Conservation (phyloP, 495 filamentous ascomycete genomes). For the Cetradonia linearis region DNA sequence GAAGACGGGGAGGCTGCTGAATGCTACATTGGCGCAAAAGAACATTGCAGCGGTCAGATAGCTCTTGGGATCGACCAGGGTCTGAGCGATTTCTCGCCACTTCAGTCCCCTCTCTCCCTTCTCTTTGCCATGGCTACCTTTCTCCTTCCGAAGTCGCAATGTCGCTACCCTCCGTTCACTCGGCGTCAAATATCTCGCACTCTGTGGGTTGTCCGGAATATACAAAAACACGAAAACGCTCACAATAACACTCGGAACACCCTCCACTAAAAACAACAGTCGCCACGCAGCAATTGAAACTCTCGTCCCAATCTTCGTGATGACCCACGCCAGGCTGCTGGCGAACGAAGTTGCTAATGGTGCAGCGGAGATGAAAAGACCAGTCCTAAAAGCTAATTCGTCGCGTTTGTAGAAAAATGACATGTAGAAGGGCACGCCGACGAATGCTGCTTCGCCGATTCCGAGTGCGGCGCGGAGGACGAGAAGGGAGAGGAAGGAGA, state of each 20-base stretch:
- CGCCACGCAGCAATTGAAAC: conserved; percentile 50
- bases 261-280: conserved; percentile 50
- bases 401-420: conserved; percentile 52
- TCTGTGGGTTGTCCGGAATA: conserved; percentile 46
- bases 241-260: conserved; percentile 50
- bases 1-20: conserved; percentile 50
- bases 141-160: conserved; percentile 38
- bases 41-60: conserved; percentile 62
- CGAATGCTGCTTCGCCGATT: conserved; percentile 52
- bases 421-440: conserved; percentile 52
- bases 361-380: conserved; percentile 53
- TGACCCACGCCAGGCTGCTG: conserved; percentile 51
- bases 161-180: conserved; percentile 40
- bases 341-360: conserved; percentile 60
- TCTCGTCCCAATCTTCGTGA: conserved; percentile 39
- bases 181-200: conserved; percentile 39
- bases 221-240: conserved; percentile 44
- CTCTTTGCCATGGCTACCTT: conserved; percentile 9
- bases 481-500: conserved; percentile 39
- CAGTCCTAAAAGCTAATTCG: conserved; percentile 51
- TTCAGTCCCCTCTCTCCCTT: conserved; percentile 30
- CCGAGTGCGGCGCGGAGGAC: conserved; percentile 44
- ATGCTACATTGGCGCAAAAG: conserved; percentile 50
- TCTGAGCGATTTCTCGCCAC: conserved; percentile 43
- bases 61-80: conserved; percentile 51